These are phyloP conservation scores for Westerdykella ornata DNA, from an alignment of 2,329 filamentous ascomycete species.

Conservation along the genomic window DNA sequence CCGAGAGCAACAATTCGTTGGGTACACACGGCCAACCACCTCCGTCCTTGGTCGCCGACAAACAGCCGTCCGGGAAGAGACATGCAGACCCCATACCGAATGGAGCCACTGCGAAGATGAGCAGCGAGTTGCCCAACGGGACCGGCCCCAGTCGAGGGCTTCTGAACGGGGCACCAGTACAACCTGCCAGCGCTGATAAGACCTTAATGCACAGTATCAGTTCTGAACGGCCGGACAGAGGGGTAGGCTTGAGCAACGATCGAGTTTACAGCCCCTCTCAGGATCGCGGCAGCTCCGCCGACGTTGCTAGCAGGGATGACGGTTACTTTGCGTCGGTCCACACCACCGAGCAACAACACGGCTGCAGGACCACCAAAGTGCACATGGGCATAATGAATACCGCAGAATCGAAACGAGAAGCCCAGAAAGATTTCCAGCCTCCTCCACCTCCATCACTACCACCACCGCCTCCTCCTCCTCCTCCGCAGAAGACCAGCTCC, in stretches of 20 bases:
- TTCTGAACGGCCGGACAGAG: conserved; percentile 12
- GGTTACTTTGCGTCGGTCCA: conserved; percentile 42
- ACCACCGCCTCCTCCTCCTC: too few relatives aligned
- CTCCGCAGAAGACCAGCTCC: conserved; percentile 9
- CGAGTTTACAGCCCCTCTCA: conserved; percentile 19
- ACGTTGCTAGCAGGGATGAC: conserved; percentile 37
- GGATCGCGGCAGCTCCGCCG: conserved; percentile 20
- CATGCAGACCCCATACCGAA: conserved; percentile 21
- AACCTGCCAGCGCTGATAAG: conserved; percentile 29
- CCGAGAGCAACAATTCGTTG: conserved; percentile 37
- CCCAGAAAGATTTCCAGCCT: conserved; percentile 24
- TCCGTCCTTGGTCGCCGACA: conserved; percentile 21
- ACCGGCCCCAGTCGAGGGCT: conserved; percentile 20
- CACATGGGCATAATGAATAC: conserved; percentile 28
- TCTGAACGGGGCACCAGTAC: conserved; percentile 32
- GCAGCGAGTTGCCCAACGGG: conserved; percentile 31
- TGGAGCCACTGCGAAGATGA: conserved; percentile 25
- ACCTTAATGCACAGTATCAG: conserved; percentile 35
- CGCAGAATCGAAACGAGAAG: conserved; percentile 23
- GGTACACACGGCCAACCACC: conserved; percentile 23
- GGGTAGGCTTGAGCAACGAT: conserved; percentile 15
- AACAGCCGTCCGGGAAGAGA: conserved; percentile 15
- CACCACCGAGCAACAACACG: conserved; percentile 32
- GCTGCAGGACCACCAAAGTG: conserved; percentile 33
- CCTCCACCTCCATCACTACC: conserved; percentile 7